These are phyloP conservation scores for Chiua virens DNA, from an alignment of 768 basidiomycete species.

Conservation along the genomic window DNA sequence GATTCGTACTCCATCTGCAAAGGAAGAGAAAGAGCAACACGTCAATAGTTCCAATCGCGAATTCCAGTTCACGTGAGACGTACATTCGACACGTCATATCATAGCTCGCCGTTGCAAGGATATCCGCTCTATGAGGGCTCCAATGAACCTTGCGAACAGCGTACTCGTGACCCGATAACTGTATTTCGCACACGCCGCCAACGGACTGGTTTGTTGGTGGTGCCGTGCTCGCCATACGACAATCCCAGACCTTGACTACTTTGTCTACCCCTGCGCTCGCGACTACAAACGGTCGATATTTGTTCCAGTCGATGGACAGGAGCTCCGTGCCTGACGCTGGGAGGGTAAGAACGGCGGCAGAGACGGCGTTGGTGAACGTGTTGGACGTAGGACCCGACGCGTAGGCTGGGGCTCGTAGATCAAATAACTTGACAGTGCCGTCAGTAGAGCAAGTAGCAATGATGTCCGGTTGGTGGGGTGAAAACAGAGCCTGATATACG, in stretches of 20 bases:
- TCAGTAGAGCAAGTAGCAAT: slow-evolving; percentile 85
- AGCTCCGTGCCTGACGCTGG: slow-evolving; percentile 80
- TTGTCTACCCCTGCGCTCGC: slow-evolving; percentile 84
- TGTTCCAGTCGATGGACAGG: slow-evolving; percentile 89
- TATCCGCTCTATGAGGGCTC: slow-evolving; percentile 75
- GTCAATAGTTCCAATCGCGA: background rate
- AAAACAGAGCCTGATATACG: slow-evolving; percentile 90
- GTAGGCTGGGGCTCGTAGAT: slow-evolving; percentile 66
- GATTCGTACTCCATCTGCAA: slow-evolving; percentile 72
- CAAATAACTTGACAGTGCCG: slow-evolving; percentile 82
- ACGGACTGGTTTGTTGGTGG: slow-evolving; percentile 50
- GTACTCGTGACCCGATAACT: slow-evolving; percentile 84
- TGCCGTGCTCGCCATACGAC: slow-evolving; percentile 72
- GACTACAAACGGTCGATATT: slow-evolving; percentile 76
- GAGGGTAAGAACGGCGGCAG: slow-evolving; percentile 71
- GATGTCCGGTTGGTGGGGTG: slow-evolving; percentile 83
- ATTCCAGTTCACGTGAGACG: slow-evolving; percentile 27
- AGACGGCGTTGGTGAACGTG: slow-evolving; percentile 63
- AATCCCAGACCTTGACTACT: slow-evolving; percentile 77
- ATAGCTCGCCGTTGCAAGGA: slow-evolving; percentile 75
- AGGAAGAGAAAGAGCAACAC: background rate
- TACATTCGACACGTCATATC: slow-evolving; percentile 96
- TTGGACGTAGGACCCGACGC: slow-evolving; percentile 49
- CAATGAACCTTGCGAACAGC: slow-evolving; percentile 88
- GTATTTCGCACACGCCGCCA: slow-evolving; percentile 69